phyloP scores from a whole-genome alignment of 768 basidiomycete species.

The Naematelia encephala region DNA sequence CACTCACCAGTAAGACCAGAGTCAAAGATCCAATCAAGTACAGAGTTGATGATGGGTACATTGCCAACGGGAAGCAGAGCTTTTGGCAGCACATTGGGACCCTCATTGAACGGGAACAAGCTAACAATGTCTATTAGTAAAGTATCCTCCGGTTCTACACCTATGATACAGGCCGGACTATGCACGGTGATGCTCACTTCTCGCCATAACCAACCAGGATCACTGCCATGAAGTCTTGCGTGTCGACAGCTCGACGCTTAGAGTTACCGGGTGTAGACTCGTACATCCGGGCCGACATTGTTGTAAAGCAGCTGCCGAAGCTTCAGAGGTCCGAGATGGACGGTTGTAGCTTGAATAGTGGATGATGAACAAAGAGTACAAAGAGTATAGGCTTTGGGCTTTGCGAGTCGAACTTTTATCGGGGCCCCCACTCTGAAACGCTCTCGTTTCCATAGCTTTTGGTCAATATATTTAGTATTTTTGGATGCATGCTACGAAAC shows the following conservation, averaged over 20 bases:
- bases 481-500: too few species aligned
- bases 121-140: slow-evolving; percentile 33
- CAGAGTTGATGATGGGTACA: slow-evolving; percentile 78
- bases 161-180: slow-evolving; percentile 5
- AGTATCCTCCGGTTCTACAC: slow-evolving; percentile 1
- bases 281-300: slow-evolving; percentile 6
- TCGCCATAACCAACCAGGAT: slow-evolving; percentile 90
- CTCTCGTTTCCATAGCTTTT: too few species aligned
- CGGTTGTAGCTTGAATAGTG: too few species aligned
- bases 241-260: slow-evolving; percentile 23
- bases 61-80: slow-evolving; percentile 84
- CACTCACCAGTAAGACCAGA: slow-evolving; percentile 74
- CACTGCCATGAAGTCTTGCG: slow-evolving; percentile 76
- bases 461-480: too few species aligned
- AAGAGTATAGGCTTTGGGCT: not conserved
- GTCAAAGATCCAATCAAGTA: slow-evolving; percentile 79
- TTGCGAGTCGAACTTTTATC: not conserved
- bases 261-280: slow-evolving; percentile 13
- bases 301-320: too few species aligned
- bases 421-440: not conserved
- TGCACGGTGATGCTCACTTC: too few species aligned
- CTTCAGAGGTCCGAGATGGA: too few species aligned
- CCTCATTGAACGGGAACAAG: slow-evolving; percentile 57
- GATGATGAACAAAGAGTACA: too few species aligned
- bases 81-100: slow-evolving; percentile 65